Percentiles rank a stretch among this genome's conserved stretches.
These are phyloP conservation scores for Chernovozyma aurita DNA, from an alignment of 1,139 yeast genomes.

Conservation along the genomic window DNA sequence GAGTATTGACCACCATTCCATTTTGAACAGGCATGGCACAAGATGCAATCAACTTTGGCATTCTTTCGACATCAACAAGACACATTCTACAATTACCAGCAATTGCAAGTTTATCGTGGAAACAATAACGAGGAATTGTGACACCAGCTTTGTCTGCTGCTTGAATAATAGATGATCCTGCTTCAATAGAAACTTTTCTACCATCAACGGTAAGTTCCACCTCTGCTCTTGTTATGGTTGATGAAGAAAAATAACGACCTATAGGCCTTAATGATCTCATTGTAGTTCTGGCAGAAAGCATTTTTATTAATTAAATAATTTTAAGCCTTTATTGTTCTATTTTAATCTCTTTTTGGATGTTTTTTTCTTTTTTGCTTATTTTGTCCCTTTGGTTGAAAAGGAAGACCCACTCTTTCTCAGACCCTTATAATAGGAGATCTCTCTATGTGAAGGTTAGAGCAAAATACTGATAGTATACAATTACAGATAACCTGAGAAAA, in stretches of 20 bases:
- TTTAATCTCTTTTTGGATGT: too few relatives aligned
- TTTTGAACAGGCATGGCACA: constrained; percentile 89
- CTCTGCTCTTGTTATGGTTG: constrained; percentile 39
- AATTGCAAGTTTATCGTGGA: constrained; percentile 84
- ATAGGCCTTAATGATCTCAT: constrained; percentile 11
- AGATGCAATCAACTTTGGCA: constrained; percentile 87
- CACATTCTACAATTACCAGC: constrained; percentile 98
- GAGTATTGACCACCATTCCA: constrained; percentile 85
- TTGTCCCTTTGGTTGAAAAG: too few relatives aligned
- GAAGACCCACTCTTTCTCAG: too few relatives aligned
- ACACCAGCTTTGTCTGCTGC: constrained; percentile 93
- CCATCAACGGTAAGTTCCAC: constrained; percentile 80
- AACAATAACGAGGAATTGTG: constrained; percentile 83
- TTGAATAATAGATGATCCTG: constrained; percentile 84
- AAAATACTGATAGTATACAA: background rate
- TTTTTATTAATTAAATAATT: constrained; percentile 1
- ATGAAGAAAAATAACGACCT: constrained; percentile 25
- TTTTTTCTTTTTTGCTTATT: too few relatives aligned
- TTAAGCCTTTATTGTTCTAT: too few relatives aligned
- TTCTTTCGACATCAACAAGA: constrained; percentile 83
- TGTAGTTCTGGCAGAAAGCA: constrained; percentile 9
- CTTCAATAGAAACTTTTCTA: constrained; percentile 70
- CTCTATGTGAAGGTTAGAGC: too few relatives aligned
- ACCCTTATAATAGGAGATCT: too few relatives aligned
- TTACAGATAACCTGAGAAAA: background rate